Conservation (phyloP, 768 basidiomycete species). For the Sporobolomyces roseus region DNA sequence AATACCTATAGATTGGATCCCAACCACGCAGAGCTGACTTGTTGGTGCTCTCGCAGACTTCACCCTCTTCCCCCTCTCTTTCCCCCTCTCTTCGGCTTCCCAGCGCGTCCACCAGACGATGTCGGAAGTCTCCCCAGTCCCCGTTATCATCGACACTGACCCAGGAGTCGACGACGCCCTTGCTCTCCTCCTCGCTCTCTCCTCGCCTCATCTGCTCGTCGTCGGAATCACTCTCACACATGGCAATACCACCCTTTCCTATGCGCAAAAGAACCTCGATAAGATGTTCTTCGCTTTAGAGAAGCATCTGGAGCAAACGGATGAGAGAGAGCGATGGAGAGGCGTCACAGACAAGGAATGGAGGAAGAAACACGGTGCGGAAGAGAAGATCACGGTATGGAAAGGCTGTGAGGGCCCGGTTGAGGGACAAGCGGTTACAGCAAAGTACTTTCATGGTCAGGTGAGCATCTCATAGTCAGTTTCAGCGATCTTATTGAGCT, state of each 20-base stretch:
- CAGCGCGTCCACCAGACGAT: neutral
- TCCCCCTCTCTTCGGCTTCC: neutral
- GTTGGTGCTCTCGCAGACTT: too few relatives aligned
- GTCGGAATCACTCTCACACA: constrained; percentile 71
- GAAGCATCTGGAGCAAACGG: constrained; percentile 46
- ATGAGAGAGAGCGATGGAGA: constrained; percentile 59
- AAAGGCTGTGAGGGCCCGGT: constrained; percentile 65
- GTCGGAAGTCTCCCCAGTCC: constrained; percentile 10
- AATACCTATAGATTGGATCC: too few relatives aligned
- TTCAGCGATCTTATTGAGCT: neutral
- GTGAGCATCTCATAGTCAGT: constrained; percentile 50
- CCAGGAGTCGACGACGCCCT: constrained; percentile 78
- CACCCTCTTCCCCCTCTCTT: neutral
- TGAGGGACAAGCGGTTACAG: constrained; percentile 66
- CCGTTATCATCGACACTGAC: constrained; percentile 60
- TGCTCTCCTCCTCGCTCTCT: constrained; percentile 71
- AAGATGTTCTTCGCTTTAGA: constrained; percentile 47
- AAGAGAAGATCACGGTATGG: constrained; percentile 60
- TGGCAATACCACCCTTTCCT: constrained; percentile 64
- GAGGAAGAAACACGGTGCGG: constrained; percentile 28
- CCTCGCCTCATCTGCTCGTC: constrained; percentile 78
- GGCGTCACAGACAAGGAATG: constrained; percentile 54
- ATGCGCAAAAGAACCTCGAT: constrained; percentile 44
- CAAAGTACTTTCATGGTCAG: constrained; percentile 78
- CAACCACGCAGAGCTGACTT: too few relatives aligned